Evolutionary conservation across 2,329 filamentous ascomycete species (phyloP).

Genomic region (Paraconiothyrium sp.): DNA sequence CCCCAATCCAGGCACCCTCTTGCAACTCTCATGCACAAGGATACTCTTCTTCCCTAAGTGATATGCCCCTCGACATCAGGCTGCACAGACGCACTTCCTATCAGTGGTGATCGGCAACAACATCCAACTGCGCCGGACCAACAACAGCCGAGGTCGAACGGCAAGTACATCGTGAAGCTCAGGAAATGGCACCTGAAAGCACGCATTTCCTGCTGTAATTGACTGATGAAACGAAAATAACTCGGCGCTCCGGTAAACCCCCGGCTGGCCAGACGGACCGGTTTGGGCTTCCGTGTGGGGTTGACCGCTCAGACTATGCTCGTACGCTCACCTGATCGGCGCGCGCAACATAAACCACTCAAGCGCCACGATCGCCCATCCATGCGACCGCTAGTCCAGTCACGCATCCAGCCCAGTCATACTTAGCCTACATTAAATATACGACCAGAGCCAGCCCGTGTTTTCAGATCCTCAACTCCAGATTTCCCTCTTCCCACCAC

Average conservation of each 20-base stretch:
- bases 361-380: constrained; percentile 6
- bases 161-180: not conserved
- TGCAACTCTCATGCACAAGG: constrained; percentile 9
- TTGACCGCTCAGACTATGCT: constrained; percentile 19
- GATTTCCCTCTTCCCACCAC: not conserved
- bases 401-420: not conserved
- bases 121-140: not conserved
- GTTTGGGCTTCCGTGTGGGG: not conserved
- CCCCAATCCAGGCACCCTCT: constrained; percentile 3
- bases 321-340: constrained; percentile 22
- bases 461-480: not conserved
- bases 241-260: constrained; percentile 15
- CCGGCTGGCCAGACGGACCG: constrained; percentile 10
- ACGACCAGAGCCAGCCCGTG: not conserved
- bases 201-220: not conserved
- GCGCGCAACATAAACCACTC: constrained; percentile 13
- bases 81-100: not conserved
- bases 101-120: not conserved
- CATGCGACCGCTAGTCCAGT: constrained; percentile 10
- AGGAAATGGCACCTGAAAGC: not conserved
- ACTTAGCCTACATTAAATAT: not conserved
- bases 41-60: not conserved
- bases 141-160: constrained; percentile 11
- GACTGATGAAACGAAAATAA: constrained; percentile 19
- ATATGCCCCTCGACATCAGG: not conserved